Evolutionary conservation across 2,329 filamentous ascomycete genomes (phyloP).

Genomic region (Neonectria sp.): DNA sequence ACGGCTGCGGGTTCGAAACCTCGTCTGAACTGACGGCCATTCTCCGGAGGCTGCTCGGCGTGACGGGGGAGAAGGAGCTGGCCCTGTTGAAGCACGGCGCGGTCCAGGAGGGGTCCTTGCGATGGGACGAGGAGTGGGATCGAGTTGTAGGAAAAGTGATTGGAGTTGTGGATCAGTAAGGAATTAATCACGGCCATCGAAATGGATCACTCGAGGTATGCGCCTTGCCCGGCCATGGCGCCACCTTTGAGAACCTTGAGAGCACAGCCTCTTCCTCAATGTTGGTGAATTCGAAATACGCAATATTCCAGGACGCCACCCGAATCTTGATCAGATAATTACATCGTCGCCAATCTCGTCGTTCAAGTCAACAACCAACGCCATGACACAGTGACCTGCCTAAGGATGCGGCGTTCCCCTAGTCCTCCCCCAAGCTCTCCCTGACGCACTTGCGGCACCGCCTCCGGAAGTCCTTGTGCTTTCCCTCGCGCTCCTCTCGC

Average conservation of each 20-base stretch:
- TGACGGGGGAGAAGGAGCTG: slow-evolving; percentile 68
- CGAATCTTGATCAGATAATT: slow-evolving; percentile 34
- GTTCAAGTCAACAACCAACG: slow-evolving; percentile 28
- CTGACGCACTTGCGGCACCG: slow-evolving; percentile 84
- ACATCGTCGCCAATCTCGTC: slow-evolving; percentile 25
- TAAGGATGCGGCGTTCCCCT: slow-evolving; percentile 4
- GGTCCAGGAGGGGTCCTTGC: slow-evolving; percentile 77
- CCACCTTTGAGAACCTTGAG: slow-evolving; percentile 11
- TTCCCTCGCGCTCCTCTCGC: slow-evolving; percentile 79
- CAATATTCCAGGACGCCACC: slow-evolving; percentile 40
- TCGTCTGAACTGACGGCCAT: slow-evolving; percentile 75
- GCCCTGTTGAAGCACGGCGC: slow-evolving; percentile 77
- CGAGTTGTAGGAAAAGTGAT: slow-evolving; percentile 82
- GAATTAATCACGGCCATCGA: slow-evolving; percentile 18
- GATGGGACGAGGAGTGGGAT: slow-evolving; percentile 97
- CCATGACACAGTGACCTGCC: slow-evolving; percentile 24
- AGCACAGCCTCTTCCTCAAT: slow-evolving; percentile 22
- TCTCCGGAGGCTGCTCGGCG: slow-evolving; percentile 75
- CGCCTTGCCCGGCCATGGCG: not conserved
- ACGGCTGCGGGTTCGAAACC: slow-evolving; percentile 88
- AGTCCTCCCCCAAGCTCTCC: slow-evolving; percentile 84
- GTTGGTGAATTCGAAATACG: slow-evolving; percentile 36
- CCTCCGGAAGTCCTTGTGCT: slow-evolving; percentile 81
- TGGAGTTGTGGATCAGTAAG: slow-evolving; percentile 56
- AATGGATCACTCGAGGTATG: slow-evolving; percentile 8